Base-by-base conservation (phyloP, 306 rosid genomes). In the Nissolia schottii region DNA sequence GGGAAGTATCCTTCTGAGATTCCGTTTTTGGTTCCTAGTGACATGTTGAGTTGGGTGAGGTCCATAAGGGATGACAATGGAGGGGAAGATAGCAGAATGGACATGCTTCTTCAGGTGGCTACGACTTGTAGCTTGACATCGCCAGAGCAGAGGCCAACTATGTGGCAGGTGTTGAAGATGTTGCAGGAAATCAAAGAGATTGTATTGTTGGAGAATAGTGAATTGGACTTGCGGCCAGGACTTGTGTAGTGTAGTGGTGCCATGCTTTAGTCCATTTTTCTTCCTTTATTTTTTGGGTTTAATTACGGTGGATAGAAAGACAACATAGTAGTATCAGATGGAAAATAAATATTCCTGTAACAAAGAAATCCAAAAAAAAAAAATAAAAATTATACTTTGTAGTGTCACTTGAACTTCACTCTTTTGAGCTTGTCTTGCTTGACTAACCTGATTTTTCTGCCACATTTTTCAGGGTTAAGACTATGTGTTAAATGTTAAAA, bases 111-210 rank as follows among this genome's bases (percentile, higher is more conserved):
- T 13, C 95, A 90, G 68, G 95, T 88, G 35, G 98, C 95, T 28
- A 66, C 86, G 1, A 82, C 86, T 64, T 92, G 96, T 81, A 80
- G 95, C 77, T 28, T 85, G 57, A 76, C 80, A 27, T 90, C 95
- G 13, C 91, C 93, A 0, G 98, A 92, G 89, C 95, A 88, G 86
- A 90, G 98, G 32, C 98, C 98, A 22, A 87, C 92, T 15, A 88
- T 90, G 98, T 88, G 98, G 96, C 93, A 88, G 84, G 98, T 92
- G 77, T 81, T 92, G 88, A 92, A 90, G 87, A 90, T 88, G 96
- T 82, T 92, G 59, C 98, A 88, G 65, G 96, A 92, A 84, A 86
- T 92, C 77, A 92, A 92, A 79, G 89, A 88, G 60, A 75, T 74
- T 62, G 88, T 81, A 13, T 69, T 86, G 28, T 71, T 73, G 80